Evolutionary conservation across 1,284 basidiomycete species (phyloP), one percentile per base, ranked within the genome.

Genomic region (Meira miltonrushii): DNA sequence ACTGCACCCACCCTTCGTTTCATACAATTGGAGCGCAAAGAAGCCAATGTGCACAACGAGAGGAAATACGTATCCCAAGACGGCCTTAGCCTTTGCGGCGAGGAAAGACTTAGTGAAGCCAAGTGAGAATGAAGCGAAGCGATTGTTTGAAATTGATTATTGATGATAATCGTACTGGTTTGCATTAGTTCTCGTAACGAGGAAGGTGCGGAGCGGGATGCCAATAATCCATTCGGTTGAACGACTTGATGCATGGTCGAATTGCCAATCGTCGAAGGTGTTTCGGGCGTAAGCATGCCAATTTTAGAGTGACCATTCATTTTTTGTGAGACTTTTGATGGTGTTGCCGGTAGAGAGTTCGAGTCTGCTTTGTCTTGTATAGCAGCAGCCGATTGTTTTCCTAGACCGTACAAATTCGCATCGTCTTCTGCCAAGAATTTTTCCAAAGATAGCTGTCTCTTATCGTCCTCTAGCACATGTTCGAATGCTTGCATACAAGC

Each of bases 1-100:
- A 97, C 86, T 0, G 92, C 92, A 12, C 93, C 93, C 0, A 97
- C 93, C 1, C 95, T 85, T 3, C 95, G 86, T 77, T 99, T 99
- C 94, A 97, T 97, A 54, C 76, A 78, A 62, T 79, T 79, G 47
- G 69, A 74, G 7, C 78, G 77, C 40, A 73, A 57, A 2, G 71
- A 74, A 7, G 72, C 71, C 10, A 74, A 64, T 15, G 70, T 71
- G 67, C 71, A 79, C 8, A 78, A 68, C n/a, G 65, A 68, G 43
- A 78, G 64, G 51, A 78, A 78, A 62, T 78, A 78, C 4, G 65
- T 66, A 44, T 78, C 77, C 75, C 75, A 78, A 13, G 69, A 59
- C 0, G 76, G 77, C 2, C 74, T 65, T 4, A 78, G 79, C 88
- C 97, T 77, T 92, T 97, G n/a, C 87, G 90, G 43, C 88, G 83